These are phyloP conservation scores for Actinidia chinensis DNA, from an alignment of 179 eudicot genomes.

Conservation along the genomic window DNA sequence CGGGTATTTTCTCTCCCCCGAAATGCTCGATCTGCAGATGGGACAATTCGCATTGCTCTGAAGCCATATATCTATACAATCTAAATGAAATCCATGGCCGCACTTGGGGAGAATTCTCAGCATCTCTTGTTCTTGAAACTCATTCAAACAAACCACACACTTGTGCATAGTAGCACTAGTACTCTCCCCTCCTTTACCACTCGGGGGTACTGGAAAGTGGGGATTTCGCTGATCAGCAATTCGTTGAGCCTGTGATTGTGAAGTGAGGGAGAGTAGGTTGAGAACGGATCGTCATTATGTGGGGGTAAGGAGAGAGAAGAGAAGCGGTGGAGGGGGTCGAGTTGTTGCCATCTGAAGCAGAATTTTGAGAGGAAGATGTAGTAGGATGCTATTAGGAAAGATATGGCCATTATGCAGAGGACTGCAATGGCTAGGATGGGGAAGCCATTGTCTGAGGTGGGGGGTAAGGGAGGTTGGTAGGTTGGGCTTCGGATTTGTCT, in stretches of 20 bases:
- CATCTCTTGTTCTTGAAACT: constrained; percentile 35
- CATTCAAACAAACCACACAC: constrained; percentile 35
- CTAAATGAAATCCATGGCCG: constrained; percentile 37
- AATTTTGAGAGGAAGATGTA: constrained; percentile 64
- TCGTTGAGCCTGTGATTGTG: constrained; percentile 61
- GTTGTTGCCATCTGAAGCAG: constrained; percentile 63
- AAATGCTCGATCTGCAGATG: constrained; percentile 47
- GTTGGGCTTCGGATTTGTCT: constrained; percentile 10
- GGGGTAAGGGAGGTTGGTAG: constrained; percentile 17
- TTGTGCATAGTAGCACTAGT: constrained; percentile 24
- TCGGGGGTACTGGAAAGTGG: constrained; percentile 51
- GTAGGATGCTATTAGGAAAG: constrained; percentile 60
- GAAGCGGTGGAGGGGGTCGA: constrained; percentile 50
- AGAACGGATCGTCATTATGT: constrained; percentile 25
- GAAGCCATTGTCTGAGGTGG: constrained; percentile 35
- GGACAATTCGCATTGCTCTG: constrained; percentile 40
- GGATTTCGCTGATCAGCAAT: constrained; percentile 59
- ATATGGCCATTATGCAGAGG: constrained; percentile 52
- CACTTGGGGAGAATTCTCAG: constrained; percentile 40
- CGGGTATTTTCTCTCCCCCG: constrained; percentile 45
- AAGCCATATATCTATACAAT: constrained; percentile 44
- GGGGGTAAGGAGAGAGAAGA: constrained; percentile 31
- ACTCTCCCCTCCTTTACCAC: neutral
- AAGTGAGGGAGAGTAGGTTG: constrained; percentile 50
- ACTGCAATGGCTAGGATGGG: constrained; percentile 57